Conservation (phyloP, 2,329 filamentous ascomycete species). For the Atkinsonella hypoxylon region DNA sequence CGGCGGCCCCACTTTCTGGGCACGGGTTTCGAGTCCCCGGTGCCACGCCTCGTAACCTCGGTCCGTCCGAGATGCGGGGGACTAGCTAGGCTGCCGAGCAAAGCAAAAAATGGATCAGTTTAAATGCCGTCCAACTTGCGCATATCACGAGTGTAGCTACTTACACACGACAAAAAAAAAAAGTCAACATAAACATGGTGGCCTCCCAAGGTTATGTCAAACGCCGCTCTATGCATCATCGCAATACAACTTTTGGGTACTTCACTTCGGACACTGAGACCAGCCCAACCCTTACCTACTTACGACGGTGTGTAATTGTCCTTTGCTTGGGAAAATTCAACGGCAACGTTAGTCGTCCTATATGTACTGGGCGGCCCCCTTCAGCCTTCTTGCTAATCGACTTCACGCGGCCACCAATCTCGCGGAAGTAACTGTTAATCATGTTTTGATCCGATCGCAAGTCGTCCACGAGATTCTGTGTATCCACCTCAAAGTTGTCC, state of each 20-base stretch:
- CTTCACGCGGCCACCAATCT: slow-evolving; percentile 61
- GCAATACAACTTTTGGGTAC: not conserved
- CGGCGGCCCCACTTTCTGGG: no score
- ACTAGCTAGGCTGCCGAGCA: no score
- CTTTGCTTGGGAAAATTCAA: slow-evolving; percentile 65
- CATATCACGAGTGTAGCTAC: no score
- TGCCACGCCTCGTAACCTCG: not conserved
- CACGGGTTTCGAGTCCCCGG: no score
- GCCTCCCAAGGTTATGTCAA: not conserved
- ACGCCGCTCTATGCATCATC: slow-evolving; percentile 7
- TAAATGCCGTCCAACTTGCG: no score
- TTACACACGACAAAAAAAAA: no score
- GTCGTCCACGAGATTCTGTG: slow-evolving; percentile 57
- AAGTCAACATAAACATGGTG: no score
- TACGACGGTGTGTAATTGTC: slow-evolving; percentile 21
- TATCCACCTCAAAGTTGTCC: slow-evolving; percentile 63
- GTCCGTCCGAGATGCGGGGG: not conserved
- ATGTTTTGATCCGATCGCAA: slow-evolving; percentile 58
- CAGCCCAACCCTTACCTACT: slow-evolving; percentile 1
- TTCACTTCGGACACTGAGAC: not conserved
- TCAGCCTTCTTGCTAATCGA: slow-evolving; percentile 49
- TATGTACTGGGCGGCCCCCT: slow-evolving; percentile 33
- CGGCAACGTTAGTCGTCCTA: slow-evolving; percentile 66
- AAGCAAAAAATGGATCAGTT: no score
- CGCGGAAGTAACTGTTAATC: slow-evolving; percentile 60